A percentile compares a stretch with the other conserved stretches of the same genome.
Conservation (phyloP, 1,139 yeast species). For the Taphrina populina region DNA sequence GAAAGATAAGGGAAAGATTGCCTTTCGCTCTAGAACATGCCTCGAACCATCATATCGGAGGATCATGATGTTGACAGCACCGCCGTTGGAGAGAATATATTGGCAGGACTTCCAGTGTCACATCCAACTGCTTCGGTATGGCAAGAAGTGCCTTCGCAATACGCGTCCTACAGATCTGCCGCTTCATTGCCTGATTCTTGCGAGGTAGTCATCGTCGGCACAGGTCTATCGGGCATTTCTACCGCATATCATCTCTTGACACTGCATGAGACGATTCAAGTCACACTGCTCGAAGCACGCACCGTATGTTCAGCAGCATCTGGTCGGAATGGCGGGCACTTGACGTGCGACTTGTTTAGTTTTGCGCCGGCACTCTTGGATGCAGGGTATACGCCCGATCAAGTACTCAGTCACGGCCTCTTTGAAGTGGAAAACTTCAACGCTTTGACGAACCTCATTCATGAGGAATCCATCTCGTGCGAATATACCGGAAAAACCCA, state of each 20-base stretch:
- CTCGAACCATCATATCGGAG: too few relatives aligned
- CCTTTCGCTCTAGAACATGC: too few relatives aligned
- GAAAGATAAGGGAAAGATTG: too few relatives aligned
- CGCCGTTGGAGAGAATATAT: too few relatives aligned
- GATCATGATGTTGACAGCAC: too few relatives aligned
- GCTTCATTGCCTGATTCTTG: background rate
- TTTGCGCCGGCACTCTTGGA: conserved; percentile 14
- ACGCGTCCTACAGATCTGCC: conserved; percentile 2
- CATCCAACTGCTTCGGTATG: conserved; percentile 11
- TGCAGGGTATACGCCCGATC: conserved; percentile 2
- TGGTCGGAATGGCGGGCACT: conserved; percentile 20
- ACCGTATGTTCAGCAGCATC: conserved; percentile 16
- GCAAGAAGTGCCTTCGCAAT: conserved; percentile 11
- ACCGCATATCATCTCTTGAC: conserved; percentile 7
- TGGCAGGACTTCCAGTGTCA: conserved; percentile 5
- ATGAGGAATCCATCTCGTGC: background rate
- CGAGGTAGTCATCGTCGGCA: conserved; percentile 15
- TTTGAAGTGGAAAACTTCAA: conserved; percentile 13
- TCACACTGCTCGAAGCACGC: conserved; percentile 18
- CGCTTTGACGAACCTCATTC: conserved; percentile 3
- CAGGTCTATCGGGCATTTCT: conserved; percentile 19
- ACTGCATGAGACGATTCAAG: background rate
- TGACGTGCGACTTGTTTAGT: conserved; percentile 16
- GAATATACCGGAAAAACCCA: conserved; percentile 8
- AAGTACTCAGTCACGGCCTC: conserved; percentile 10